These are phyloP conservation scores for Pseudogymnoascus sp. DNA, from an alignment of 2,329 filamentous ascomycete genomes.

Conservation along the genomic window DNA sequence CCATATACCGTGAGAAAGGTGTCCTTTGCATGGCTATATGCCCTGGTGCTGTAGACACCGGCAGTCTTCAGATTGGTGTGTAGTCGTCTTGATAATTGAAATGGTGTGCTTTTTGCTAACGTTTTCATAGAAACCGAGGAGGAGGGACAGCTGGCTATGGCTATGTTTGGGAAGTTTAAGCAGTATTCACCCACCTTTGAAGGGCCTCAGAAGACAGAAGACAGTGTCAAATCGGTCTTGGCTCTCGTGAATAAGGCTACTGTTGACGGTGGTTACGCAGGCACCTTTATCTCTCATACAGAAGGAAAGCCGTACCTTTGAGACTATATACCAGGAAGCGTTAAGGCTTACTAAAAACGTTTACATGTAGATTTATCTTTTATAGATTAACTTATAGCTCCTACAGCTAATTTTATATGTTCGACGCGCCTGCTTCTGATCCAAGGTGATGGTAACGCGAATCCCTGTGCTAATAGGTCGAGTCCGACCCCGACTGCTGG, in stretches of 20 bases:
- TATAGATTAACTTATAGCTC: background rate
- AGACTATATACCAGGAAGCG: constrained; percentile 10
- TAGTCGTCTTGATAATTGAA: constrained; percentile 15
- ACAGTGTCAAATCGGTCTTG: constrained; percentile 18
- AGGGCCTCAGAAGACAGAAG: constrained; percentile 20
- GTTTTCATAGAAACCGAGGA: constrained; percentile 15
- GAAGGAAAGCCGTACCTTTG: constrained; percentile 15
- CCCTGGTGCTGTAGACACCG: constrained; percentile 44
- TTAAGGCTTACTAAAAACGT: background rate
- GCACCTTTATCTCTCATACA: constrained; percentile 18
- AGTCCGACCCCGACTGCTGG: too few species aligned
- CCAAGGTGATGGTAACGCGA: too few species aligned
- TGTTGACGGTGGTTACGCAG: constrained; percentile 18
- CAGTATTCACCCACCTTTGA: constrained; percentile 23
- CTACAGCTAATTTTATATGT: background rate
- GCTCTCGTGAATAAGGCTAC: constrained; percentile 23
- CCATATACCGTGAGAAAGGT: constrained; percentile 41
- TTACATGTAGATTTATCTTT: background rate
- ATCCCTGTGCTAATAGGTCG: too few species aligned
- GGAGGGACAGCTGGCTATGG: constrained; percentile 20
- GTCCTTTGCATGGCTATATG: constrained; percentile 45
- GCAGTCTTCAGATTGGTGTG: constrained; percentile 23
- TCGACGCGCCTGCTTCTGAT: too few species aligned
- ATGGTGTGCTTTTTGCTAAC: constrained; percentile 13
- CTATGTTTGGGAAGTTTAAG: constrained; percentile 19